Percentiles rank a stretch among this genome's conserved stretches.
Conservation (phyloP, 495 filamentous ascomycete species). For the Xylaria palmicola region DNA sequence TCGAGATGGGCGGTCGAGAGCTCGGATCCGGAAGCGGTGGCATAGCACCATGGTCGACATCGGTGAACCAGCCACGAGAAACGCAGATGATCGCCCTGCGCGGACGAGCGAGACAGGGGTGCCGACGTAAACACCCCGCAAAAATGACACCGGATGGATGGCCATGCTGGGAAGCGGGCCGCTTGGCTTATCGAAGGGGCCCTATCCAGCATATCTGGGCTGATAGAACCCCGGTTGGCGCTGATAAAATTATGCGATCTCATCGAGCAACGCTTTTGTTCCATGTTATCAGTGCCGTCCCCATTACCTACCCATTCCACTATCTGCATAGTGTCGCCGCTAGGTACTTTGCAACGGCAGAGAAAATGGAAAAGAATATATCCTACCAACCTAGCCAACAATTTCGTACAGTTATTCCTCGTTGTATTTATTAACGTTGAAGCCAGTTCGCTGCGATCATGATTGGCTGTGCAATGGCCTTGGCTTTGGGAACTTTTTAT, state of each 20-base stretch:
- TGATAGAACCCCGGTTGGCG: constrained; percentile 4
- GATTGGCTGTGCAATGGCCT: no score
- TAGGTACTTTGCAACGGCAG: no score
- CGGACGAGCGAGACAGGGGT: neutral
- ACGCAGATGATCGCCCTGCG: constrained; percentile 14
- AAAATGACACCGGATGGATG: constrained; percentile 3
- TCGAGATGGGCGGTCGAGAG: no score
- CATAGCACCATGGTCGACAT: neutral
- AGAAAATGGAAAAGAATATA: no score
- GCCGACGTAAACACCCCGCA: constrained; percentile 20
- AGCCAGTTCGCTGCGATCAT: no score
- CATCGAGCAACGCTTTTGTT: constrained; percentile 28
- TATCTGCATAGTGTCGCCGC: no score
- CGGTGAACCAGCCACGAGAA: neutral
- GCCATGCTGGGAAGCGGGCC: constrained; percentile 9
- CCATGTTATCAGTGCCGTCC: neutral
- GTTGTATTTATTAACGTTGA: no score
- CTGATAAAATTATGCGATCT: constrained; percentile 27
- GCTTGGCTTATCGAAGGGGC: constrained; percentile 6
- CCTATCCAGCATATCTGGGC: neutral
- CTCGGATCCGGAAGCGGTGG: neutral
- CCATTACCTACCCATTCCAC: no score
- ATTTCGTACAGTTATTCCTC: no score
- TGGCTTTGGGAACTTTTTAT: no score
- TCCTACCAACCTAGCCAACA: no score